Evolutionary conservation across 352 stramenopile genomes (phyloP).

Genomic region (Phytophthora gonapodyides): DNA sequence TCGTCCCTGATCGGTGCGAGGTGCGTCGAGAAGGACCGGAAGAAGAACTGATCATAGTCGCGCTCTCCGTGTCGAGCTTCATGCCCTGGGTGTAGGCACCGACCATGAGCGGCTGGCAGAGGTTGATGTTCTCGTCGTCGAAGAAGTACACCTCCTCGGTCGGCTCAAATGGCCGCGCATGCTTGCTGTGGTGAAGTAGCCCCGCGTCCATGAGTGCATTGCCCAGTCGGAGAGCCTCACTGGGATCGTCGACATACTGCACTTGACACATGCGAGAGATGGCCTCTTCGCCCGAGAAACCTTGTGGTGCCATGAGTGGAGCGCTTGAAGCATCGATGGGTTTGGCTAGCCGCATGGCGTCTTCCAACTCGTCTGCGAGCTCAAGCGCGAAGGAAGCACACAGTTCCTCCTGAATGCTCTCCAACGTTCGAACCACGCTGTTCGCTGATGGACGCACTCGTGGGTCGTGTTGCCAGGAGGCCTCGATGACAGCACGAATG

Average conservation of each 20-base stretch:
- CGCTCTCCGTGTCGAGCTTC: constrained; percentile 22
- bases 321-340: constrained; percentile 39
- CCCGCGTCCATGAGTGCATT: constrained; percentile 70
- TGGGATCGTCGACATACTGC: constrained; percentile 45
- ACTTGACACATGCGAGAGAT: constrained; percentile 46
- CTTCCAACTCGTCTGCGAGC: constrained; percentile 45
- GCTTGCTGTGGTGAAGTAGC: constrained; percentile 59
- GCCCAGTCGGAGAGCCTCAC: constrained; percentile 59
- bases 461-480: constrained; percentile 46
- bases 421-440: constrained; percentile 47
- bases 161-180: constrained; percentile 47
- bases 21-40: constrained; percentile 22
- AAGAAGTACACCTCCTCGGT: constrained; percentile 51
- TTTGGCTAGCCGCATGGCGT: constrained; percentile 35
- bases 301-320: constrained; percentile 30
- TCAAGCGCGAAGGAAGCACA: constrained; percentile 46
- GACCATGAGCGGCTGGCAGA: constrained; percentile 48
- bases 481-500: constrained; percentile 51
- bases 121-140: constrained; percentile 55
- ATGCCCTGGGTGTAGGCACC: constrained; percentile 29
- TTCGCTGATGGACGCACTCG: constrained; percentile 48
- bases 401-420: constrained; percentile 55
- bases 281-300: constrained; percentile 45
- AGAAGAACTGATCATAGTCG: constrained; percentile 26
- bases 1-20: constrained; percentile 48